Evolutionary conservation across 345 rosid species (phyloP).

Genomic region (Syzygium aqueum): DNA sequence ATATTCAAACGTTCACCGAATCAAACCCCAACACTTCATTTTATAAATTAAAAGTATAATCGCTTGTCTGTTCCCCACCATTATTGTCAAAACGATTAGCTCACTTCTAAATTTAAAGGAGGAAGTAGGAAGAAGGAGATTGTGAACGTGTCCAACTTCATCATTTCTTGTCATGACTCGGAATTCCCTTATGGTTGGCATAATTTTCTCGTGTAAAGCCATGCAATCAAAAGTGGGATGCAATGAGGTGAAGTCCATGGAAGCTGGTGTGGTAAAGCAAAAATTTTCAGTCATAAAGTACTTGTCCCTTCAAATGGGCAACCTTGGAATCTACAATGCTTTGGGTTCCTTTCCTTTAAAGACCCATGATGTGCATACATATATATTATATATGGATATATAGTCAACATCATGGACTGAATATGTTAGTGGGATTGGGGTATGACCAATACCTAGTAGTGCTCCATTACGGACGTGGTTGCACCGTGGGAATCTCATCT

Average conservation of each 20-base stretch:
- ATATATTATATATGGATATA: not conserved
- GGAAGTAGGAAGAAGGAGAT: not conserved
- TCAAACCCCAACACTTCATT: not conserved
- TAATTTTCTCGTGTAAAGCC: not conserved
- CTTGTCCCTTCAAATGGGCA: not conserved
- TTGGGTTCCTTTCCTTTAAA: not conserved
- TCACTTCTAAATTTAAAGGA: not conserved
- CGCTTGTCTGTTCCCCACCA: not conserved
- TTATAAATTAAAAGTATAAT: not conserved
- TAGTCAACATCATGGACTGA: not conserved
- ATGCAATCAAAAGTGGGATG: not conserved
- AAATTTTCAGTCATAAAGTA: not conserved
- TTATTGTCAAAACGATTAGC: not conserved
- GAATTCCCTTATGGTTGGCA: not conserved
- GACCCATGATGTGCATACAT: not conserved
- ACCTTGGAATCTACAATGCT: not conserved
- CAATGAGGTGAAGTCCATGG: not conserved
- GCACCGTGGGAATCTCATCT: not conserved
- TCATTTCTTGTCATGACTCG: not conserved
- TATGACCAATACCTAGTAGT: not conserved
- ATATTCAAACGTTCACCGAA: not conserved
- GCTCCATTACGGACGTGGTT: not conserved
- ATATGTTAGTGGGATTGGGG: not conserved
- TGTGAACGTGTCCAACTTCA: not conserved
- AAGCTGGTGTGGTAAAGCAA: not conserved